Evolutionary conservation across 2,329 filamentous ascomycete genomes (phyloP).

Genomic region (Diaporthe citriasiana): DNA sequence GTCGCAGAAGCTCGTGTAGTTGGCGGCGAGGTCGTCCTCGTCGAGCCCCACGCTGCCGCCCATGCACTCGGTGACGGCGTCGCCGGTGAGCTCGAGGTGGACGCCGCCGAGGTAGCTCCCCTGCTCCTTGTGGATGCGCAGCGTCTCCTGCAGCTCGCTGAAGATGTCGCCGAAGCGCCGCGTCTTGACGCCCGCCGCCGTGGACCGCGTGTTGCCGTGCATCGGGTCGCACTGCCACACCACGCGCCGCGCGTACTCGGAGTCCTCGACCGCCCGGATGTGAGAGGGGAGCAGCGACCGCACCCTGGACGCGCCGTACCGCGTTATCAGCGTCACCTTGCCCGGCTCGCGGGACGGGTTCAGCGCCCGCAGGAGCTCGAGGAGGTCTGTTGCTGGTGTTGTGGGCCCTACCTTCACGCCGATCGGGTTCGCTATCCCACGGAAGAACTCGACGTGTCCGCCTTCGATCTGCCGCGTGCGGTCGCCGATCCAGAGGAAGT

Average conservation of each 20-base stretch:
- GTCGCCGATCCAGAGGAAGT: slow-evolving; percentile 99
- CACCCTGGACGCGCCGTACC: slow-evolving; percentile 88
- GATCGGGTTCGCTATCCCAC: slow-evolving; percentile 94
- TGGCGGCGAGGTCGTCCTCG: slow-evolving; percentile 88
- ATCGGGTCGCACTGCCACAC: slow-evolving; percentile 99
- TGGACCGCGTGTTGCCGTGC: slow-evolving; percentile 86
- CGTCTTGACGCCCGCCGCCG: slow-evolving; percentile 87
- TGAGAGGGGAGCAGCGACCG: slow-evolving; percentile 82
- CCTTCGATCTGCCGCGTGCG: slow-evolving; percentile 93
- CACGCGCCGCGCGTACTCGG: slow-evolving; percentile 75
- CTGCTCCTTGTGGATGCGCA: slow-evolving; percentile 86
- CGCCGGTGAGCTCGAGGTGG: slow-evolving; percentile 94
- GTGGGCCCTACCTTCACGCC: slow-evolving; percentile 96
- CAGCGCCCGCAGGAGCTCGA: slow-evolving; percentile 84
- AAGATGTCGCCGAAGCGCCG: slow-evolving; percentile 92
- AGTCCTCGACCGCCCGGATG: slow-evolving; percentile 88
- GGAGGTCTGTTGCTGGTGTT: slow-evolving; percentile 82
- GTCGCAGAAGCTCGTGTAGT: slow-evolving; percentile 97
- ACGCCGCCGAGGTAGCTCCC: slow-evolving; percentile 92
- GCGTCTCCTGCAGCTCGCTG: slow-evolving; percentile 84
- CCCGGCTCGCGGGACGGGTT: slow-evolving; percentile 87
- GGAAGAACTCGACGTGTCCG: slow-evolving; percentile 97
- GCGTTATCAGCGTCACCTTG: slow-evolving; percentile 96
- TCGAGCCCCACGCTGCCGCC: slow-evolving; percentile 89
- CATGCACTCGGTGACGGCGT: slow-evolving; percentile 95